Conservation (phyloP, 2,329 filamentous ascomycete species). For the Neonectria faginata region DNA sequence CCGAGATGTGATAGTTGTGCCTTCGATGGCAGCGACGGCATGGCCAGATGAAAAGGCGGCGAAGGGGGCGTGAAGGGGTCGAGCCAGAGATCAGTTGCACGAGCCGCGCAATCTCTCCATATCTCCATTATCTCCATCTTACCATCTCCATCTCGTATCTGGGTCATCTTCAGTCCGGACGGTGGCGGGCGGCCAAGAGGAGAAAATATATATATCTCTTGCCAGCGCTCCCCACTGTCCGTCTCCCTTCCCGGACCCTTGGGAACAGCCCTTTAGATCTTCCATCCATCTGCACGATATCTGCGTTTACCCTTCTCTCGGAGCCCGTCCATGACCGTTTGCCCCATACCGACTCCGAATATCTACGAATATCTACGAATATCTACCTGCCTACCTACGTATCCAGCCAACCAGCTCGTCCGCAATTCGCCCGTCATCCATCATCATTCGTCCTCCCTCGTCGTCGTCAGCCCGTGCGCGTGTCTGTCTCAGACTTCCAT, state of each 20-base stretch:
- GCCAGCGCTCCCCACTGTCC: slow-evolving; percentile 1
- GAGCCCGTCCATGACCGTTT: slow-evolving; percentile 1
- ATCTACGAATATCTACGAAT: neutral
- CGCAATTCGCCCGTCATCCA: neutral
- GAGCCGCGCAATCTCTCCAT: slow-evolving; percentile 25
- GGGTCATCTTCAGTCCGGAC: slow-evolving; percentile 7
- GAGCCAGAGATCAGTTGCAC: slow-evolving; percentile 10
- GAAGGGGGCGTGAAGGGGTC: slow-evolving; percentile 10
- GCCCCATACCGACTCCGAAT: neutral
- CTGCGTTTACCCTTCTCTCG: neutral
- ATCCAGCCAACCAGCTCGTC: neutral
- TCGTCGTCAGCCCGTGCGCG: slow-evolving; percentile 32
- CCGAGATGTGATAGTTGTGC: slow-evolving; percentile 24
- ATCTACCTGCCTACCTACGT: neutral
- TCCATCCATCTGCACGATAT: neutral
- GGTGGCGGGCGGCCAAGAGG: too few relatives aligned
- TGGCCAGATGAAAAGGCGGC: slow-evolving; percentile 22
- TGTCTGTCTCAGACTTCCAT: slow-evolving; percentile 26
- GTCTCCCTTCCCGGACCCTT: slow-evolving; percentile 1
- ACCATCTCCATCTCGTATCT: slow-evolving; percentile 20
- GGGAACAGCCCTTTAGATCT: slow-evolving; percentile 11
- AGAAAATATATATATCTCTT: slow-evolving; percentile 11
- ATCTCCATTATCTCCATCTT: slow-evolving; percentile 4
- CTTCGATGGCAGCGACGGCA: slow-evolving; percentile 20
- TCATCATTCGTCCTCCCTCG: neutral